Base-by-base conservation (phyloP, 2,329 filamentous ascomycete genomes). In the Scolecobasidium constrictum region DNA sequence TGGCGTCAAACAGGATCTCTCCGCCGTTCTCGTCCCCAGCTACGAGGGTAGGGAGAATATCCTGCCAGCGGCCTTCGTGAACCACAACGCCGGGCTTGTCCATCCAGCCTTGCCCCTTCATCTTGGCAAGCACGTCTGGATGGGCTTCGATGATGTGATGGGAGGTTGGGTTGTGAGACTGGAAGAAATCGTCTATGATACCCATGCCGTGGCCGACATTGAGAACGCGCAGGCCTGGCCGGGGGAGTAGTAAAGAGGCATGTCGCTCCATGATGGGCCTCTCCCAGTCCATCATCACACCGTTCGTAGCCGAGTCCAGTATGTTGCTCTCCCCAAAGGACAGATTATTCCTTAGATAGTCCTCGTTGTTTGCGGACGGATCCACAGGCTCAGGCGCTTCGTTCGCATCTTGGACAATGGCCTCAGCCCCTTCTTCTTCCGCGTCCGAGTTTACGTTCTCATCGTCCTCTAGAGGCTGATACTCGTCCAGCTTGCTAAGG, bases 401-500 rank as follows among this genome's bases (percentile, higher is more conserved):
- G 13, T 42, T 36, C 6, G 43, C 46, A 13, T 51, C 51, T 56
- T 55, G 46, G 3, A 40, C 46, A 20, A 48, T 41, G 23, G 53
- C 50, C 57, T 56, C 48, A 3, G 35, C 45, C 22, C 54, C 50
- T 13, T 50, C 60, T 4, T 56, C 58, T 12, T 64, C 64, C 2
- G 64, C 66, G 1, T 69, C 67, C 2, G 66, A 68, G 12, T 70
- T 69, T 1, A 65, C 63, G 0, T 63, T 62, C 12, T 71, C 73
- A 1, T 65, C 71, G 3, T 77, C 82, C 2, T 67, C 72, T 4
- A 95, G 68, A 56, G 71, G 68, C 61, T 90, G 81, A 55, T 94
- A 96, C 12, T 79, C 82, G 36, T 88, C 86, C 57, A 96, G 67
- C 37, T 92, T 65, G 48, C 79, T 82, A 54, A 96, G 76, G 15